Evolutionary conservation across 306 rosid species (phyloP).

Genomic region (Vicia sativa): DNA sequence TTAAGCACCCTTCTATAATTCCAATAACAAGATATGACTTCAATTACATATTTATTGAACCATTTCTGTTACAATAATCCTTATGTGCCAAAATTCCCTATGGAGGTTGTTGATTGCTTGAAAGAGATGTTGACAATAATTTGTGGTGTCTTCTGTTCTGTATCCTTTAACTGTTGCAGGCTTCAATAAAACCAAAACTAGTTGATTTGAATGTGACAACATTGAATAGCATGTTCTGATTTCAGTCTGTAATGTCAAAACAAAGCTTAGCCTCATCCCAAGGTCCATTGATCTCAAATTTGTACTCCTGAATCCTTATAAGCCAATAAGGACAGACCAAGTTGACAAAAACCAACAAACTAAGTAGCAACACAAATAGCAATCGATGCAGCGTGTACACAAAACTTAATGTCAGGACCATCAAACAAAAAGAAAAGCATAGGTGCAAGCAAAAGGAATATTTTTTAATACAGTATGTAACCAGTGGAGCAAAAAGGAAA

Average conservation of each 20-base stretch:
- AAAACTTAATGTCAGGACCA: slow-evolving; percentile 58
- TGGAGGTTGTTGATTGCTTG: neutral
- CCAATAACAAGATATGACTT: no score
- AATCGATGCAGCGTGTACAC: slow-evolving; percentile 62
- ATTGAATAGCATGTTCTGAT: slow-evolving; percentile 4
- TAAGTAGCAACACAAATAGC: slow-evolving; percentile 61
- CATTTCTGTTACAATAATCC: neutral
- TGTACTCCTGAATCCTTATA: slow-evolving; percentile 80
- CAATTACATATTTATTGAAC: no score
- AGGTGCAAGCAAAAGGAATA: slow-evolving; percentile 68
- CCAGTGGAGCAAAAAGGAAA: slow-evolving; percentile 90
- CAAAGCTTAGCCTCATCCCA: slow-evolving; percentile 99
- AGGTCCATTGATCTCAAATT: slow-evolving; percentile 92
- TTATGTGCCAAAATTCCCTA: neutral
- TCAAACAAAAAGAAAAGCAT: slow-evolving; percentile 66
- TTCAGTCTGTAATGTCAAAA: slow-evolving; percentile 81
- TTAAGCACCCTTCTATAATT: no score
- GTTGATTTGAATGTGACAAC: neutral
- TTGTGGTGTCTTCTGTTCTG: neutral
- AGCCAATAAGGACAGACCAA: slow-evolving; percentile 91
- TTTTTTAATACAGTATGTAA: slow-evolving; percentile 69
- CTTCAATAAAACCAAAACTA: neutral
- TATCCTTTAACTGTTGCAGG: neutral
- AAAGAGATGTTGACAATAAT: neutral
- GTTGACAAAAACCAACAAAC: slow-evolving; percentile 74